These are phyloP conservation scores for Spathaspora gorwiae DNA, from an alignment of 805 yeast species.

Conservation along the genomic window DNA sequence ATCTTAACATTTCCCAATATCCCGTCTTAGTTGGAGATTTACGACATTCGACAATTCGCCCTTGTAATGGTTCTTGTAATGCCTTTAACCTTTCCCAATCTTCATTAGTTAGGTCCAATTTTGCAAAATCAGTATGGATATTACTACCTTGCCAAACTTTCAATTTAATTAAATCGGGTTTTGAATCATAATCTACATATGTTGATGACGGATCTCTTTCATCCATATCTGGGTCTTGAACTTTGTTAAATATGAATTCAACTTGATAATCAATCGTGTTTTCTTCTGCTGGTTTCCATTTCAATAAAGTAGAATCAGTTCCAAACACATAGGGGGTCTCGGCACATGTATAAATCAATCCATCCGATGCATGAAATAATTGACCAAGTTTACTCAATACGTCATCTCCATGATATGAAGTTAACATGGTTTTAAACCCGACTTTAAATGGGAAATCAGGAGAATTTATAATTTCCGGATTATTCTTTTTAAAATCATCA, in stretches of 20 bases:
- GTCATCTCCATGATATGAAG: slow-evolving; percentile 70
- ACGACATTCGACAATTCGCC: slow-evolving; percentile 82
- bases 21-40: slow-evolving; percentile 52
- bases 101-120: slow-evolving; percentile 55
- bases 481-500: slow-evolving; percentile 57
- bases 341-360: slow-evolving; percentile 88
- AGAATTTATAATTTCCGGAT: slow-evolving; percentile 67
- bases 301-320: slow-evolving; percentile 78
- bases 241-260: slow-evolving; percentile 53
- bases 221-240: slow-evolving; percentile 59
- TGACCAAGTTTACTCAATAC: slow-evolving; percentile 68
- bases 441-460: slow-evolving; percentile 76
- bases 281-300: slow-evolving; percentile 97
- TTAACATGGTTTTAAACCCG: slow-evolving; percentile 83
- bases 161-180: slow-evolving; percentile 60
- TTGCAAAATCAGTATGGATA: slow-evolving; percentile 62
- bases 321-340: slow-evolving; percentile 84
- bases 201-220: slow-evolving; percentile 65
- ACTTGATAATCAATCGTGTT: slow-evolving; percentile 88
- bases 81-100: slow-evolving; percentile 78
- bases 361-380: slow-evolving; percentile 87
- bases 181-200: slow-evolving; percentile 75
- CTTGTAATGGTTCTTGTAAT: slow-evolving; percentile 77
- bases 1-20: slow-evolving; percentile 80
- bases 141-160: slow-evolving; percentile 74